Percentiles rank a stretch among this genome's conserved stretches.
Conservation (phyloP, 495 filamentous ascomycete species). For the Neurospora hispaniola region DNA sequence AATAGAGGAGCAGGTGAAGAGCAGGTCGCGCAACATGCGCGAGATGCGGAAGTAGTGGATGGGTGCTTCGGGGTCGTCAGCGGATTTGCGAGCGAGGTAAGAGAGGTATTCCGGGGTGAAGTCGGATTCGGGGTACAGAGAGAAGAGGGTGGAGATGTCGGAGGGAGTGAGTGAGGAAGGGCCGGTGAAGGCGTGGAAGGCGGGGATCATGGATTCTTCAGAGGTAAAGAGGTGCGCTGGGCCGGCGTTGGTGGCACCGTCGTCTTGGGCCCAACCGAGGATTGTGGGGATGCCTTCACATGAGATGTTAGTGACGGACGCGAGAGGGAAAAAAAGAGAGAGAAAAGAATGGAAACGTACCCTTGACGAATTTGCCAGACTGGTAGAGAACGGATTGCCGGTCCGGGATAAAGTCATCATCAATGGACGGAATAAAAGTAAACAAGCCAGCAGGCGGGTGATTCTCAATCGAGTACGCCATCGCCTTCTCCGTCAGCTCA, state of each 20-base stretch:
- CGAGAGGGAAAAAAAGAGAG: background rate
- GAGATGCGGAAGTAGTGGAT: slow-evolving; percentile 22
- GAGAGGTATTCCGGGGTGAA: slow-evolving; percentile 11
- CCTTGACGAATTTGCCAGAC: slow-evolving; percentile 19
- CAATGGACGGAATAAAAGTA: slow-evolving; percentile 22
- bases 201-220: slow-evolving; percentile 13
- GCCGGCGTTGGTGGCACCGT: slow-evolving; percentile 16
- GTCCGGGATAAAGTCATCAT: slow-evolving; percentile 21
- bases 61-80: slow-evolving; percentile 10
- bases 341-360: background rate
- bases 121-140: slow-evolving; percentile 12
- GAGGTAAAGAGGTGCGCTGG: slow-evolving; percentile 5
- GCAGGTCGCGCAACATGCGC: slow-evolving; percentile 19
- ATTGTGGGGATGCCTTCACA: slow-evolving; percentile 16
- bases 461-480: slow-evolving; percentile 14
- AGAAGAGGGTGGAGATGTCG: slow-evolving; percentile 13
- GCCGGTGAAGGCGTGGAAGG: slow-evolving; percentile 4
- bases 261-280: slow-evolving; percentile 22
- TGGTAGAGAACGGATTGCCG: slow-evolving; percentile 11
- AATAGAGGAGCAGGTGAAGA: slow-evolving; percentile 23
- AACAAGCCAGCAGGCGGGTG: slow-evolving; percentile 13
- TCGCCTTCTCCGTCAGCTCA: slow-evolving; percentile 17
- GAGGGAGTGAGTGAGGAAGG: slow-evolving; percentile 4
- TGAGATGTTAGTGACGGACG: too few species aligned
- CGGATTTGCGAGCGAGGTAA: slow-evolving; percentile 9